Evolutionary conservation across 345 rosid genomes (phyloP), one percentile per base, ranked within the genome.

Genomic region (Murraya koenigii): DNA sequence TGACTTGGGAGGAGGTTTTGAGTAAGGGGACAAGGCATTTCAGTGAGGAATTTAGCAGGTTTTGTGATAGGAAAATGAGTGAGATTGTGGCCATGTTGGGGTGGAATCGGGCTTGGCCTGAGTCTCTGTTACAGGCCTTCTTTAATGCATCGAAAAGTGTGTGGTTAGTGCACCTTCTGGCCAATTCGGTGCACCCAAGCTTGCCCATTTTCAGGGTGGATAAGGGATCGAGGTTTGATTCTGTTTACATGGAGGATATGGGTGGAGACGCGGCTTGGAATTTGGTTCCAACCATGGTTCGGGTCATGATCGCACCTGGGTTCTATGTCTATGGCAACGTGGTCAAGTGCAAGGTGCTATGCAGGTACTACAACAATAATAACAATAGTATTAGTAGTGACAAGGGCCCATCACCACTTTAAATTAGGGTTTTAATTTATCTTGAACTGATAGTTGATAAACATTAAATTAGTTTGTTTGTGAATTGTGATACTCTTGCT

Each of bases 41-140:
- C 89, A 91, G 95, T 25, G 98, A 91, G 74, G 95, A 91, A 55
- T 96, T 94, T 49, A 94, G 99, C 82, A 77, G 80, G 76, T 94
- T 92, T 56, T 92, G 98, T 79, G 99, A 96, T 56, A 77, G 95
- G 86, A 94, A 94, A 83, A 94, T 94, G 98, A 94, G 91, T 44
- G 97, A 94, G 72, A 93, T 96, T 78, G 92, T 91, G 65, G 85
- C 86, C 13, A 87, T 89, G 97, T 81, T 96, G 83, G 89, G 90
- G 4, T 94, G 97, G 95, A 90, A 85, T 78, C 77, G 88, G 73
- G 94, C 97, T 23, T 96, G 99, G 99, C 88, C 97, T 32, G 97
- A 96, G 82, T 90, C 94, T 30, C 68, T 96, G 62, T 70, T 87
- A 82, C 88, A 92, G 83, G 95, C 98, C 2, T 96, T 96, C 77